Percentiles rank a stretch among this genome's conserved stretches.
These are phyloP conservation scores for Ustilago bromivora DNA, from an alignment of 1,284 basidiomycete species.

Conservation along the genomic window DNA sequence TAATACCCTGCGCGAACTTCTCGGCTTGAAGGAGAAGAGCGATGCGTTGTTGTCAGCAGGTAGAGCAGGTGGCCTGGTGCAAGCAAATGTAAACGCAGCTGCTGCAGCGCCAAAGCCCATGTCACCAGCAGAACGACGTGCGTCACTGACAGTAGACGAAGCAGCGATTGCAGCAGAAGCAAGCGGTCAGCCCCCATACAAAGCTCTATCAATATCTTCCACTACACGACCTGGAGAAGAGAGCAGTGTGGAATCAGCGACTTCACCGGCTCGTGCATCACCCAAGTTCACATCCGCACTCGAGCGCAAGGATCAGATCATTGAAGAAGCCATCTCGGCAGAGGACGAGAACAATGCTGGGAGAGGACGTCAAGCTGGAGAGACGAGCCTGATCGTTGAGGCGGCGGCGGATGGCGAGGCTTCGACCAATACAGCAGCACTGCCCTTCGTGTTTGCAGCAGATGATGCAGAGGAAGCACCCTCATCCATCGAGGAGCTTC, in stretches of 20 bases:
- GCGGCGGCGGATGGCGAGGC: background rate
- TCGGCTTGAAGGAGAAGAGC: conserved; percentile 55
- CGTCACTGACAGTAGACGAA: conserved; percentile 46
- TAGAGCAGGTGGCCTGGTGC: background rate
- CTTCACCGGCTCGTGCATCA: conserved; percentile 24
- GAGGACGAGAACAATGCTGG: conserved; percentile 33
- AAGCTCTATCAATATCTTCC: conserved; percentile 37
- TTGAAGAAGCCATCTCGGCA: conserved; percentile 50
- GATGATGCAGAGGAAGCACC: conserved; percentile 38
- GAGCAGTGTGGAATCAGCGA: conserved; percentile 3
- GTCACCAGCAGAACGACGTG: conserved; percentile 34
- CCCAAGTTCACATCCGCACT: conserved; percentile 29
- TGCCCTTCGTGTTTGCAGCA: conserved; percentile 19
- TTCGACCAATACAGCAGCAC: conserved; percentile 8
- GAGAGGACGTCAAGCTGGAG: conserved; percentile 20
- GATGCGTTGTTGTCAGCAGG: conserved; percentile 31
- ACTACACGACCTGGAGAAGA: conserved; percentile 39
- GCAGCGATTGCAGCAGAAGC: conserved; percentile 50
- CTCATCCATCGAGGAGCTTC: conserved; percentile 33
- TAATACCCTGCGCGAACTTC: conserved; percentile 60
- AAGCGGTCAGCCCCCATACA: conserved; percentile 44
- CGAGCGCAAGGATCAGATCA: conserved; percentile 48
- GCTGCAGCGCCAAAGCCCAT: conserved; percentile 16
- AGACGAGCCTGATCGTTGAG: conserved; percentile 4
- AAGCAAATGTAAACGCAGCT: background rate